Evolutionary conservation across 2,329 filamentous ascomycete genomes (phyloP).

Genomic region (Nemania sp.): DNA sequence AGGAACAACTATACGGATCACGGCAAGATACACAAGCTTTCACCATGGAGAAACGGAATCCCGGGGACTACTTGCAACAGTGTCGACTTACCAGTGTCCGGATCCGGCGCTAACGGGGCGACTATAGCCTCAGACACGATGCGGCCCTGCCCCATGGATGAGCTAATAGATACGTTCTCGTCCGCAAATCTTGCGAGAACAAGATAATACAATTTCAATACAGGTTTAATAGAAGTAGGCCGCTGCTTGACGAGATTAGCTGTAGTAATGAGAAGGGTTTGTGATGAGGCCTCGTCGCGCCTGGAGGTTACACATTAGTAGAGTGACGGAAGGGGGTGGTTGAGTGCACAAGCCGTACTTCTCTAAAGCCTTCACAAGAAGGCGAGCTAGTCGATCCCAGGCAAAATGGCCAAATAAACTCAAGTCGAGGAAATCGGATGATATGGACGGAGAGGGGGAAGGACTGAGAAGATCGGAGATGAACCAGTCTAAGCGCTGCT

Average conservation of each 20-base stretch:
- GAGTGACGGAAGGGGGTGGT: background rate
- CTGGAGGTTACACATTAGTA: constrained; percentile 40
- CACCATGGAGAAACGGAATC: no score
- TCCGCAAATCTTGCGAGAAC: constrained; percentile 55
- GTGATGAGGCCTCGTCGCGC: constrained; percentile 42
- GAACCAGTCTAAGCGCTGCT: constrained; percentile 61
- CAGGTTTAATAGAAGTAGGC: constrained; percentile 48
- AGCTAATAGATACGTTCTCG: constrained; percentile 38
- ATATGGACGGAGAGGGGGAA: constrained; percentile 7
- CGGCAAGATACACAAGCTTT: background rate
- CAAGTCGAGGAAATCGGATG: constrained; percentile 37
- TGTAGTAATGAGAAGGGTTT: constrained; percentile 54
- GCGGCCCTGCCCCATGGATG: constrained; percentile 35
- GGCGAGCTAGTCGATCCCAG: constrained; percentile 46
- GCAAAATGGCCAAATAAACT: constrained; percentile 37
- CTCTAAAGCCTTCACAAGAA: constrained; percentile 48
- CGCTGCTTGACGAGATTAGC: constrained; percentile 49
- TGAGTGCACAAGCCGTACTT: constrained; percentile 39
- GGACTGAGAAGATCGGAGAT: constrained; percentile 55
- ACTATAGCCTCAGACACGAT: constrained; percentile 43
- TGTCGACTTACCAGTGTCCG: constrained; percentile 42
- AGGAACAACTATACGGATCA: background rate
- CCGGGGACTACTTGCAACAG: background rate
- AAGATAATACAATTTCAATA: constrained; percentile 55
- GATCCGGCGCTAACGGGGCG: constrained; percentile 41